These are phyloP conservation scores for Metschnikowia lunata DNA, from an alignment of 805 yeast species.

Conservation along the genomic window DNA sequence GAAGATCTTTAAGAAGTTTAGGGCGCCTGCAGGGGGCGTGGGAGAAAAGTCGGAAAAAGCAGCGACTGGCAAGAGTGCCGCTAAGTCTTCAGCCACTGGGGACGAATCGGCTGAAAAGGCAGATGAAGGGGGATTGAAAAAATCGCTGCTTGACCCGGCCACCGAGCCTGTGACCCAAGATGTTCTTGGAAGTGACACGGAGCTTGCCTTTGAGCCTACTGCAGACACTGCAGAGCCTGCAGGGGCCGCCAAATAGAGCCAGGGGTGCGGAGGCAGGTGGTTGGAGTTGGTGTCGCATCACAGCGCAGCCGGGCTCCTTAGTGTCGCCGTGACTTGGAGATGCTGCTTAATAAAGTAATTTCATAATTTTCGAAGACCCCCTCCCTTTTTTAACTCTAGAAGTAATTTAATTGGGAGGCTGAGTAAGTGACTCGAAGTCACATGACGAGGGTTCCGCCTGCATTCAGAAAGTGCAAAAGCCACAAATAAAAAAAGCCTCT, in stretches of 20 bases:
- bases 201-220: neutral
- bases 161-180: neutral
- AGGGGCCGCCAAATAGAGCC: slow-evolving; percentile 4
- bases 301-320: too few relatives aligned
- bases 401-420: too few relatives aligned
- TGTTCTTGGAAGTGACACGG: neutral
- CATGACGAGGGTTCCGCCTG: too few relatives aligned
- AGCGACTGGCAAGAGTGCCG: neutral
- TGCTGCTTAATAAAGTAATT: slow-evolving; percentile 5
- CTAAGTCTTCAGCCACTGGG: neutral
- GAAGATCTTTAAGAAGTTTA: slow-evolving; percentile 34
- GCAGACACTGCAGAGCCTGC: neutral
- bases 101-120: neutral
- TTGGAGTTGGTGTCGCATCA: neutral
- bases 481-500: too few relatives aligned
- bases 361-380: neutral
- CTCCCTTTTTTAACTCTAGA: too few relatives aligned
- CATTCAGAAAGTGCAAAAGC: too few relatives aligned
- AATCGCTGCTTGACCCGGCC: slow-evolving; percentile 9
- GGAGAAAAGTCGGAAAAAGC: neutral
- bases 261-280: neutral
- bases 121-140: slow-evolving; percentile 1
- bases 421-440: too few relatives aligned
- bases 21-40: slow-evolving; percentile 20
- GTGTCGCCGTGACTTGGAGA: too few relatives aligned